Evolutionary conservation across 768 basidiomycete species (phyloP).

Genomic region (Leccinum incarnatum): DNA sequence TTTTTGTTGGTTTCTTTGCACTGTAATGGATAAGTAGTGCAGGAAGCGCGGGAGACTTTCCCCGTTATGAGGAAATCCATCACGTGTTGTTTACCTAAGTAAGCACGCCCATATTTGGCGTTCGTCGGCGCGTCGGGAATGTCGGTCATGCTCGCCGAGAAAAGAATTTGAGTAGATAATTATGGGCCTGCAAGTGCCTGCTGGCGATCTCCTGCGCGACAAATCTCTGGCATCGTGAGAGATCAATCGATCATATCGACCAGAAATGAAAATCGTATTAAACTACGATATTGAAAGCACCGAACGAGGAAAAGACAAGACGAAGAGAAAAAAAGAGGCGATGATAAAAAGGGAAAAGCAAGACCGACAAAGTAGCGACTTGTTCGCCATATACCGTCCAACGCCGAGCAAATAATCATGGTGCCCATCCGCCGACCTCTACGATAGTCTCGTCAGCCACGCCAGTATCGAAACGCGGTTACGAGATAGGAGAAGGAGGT

Average conservation of each 20-base stretch:
- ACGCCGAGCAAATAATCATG: not conserved
- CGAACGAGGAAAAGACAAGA: not conserved
- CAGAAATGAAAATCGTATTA: not conserved
- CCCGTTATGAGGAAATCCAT: too few relatives aligned
- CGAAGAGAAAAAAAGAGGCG: not conserved
- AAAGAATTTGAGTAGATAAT: too few relatives aligned
- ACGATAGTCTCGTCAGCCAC: not conserved
- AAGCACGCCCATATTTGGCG: too few relatives aligned
- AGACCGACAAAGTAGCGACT: not conserved
- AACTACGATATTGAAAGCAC: not conserved
- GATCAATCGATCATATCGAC: not conserved
- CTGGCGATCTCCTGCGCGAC: too few relatives aligned
- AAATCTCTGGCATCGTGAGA: not conserved
- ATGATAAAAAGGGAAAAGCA: not conserved
- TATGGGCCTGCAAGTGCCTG: too few relatives aligned
- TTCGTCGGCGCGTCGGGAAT: too few relatives aligned
- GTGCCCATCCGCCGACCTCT: not conserved
- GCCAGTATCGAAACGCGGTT: not conserved
- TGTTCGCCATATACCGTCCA: not conserved
- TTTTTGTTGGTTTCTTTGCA: too few relatives aligned
- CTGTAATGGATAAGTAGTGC: too few relatives aligned
- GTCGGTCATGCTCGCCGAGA: too few relatives aligned
- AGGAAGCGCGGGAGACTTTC: too few relatives aligned
- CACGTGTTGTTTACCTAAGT: too few relatives aligned
- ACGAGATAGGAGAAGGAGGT: conserved; percentile 20